Evolutionary conservation across 495 filamentous ascomycete species (phyloP).

Genomic region (Xylaria acuta): DNA sequence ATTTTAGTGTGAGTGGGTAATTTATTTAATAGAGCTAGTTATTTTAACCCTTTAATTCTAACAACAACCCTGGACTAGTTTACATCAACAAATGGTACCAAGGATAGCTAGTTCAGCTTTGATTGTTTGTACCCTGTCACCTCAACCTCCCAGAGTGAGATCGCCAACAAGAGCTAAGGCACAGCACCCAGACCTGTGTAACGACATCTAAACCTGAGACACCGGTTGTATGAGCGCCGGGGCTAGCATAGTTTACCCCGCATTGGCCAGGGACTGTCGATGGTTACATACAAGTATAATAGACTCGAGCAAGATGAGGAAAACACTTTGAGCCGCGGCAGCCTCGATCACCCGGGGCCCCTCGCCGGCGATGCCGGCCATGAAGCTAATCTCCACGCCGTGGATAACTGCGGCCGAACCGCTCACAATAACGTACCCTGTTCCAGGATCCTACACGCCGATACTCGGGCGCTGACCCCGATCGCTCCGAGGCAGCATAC

Average conservation of each 20-base stretch:
- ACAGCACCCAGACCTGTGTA: neutral
- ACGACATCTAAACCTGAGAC: neutral
- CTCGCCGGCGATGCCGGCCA: neutral
- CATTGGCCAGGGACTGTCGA: neutral
- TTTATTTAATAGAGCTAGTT: too few species aligned
- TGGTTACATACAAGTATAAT: slow-evolving; percentile 2
- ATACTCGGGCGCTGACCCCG: neutral
- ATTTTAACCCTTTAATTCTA: too few species aligned
- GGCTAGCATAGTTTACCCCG: slow-evolving; percentile 1
- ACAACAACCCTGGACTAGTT: too few species aligned
- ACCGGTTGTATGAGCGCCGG: neutral
- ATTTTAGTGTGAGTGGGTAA: too few species aligned
- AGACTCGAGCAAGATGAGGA: slow-evolving; percentile 1
- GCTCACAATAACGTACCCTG: too few species aligned
- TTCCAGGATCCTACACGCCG: neutral
- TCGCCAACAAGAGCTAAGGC: neutral
- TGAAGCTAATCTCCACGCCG: neutral
- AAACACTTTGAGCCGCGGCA: neutral
- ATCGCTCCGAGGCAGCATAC: neutral
- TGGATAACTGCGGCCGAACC: neutral
- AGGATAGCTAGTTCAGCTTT: neutral
- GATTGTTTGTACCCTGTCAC: neutral
- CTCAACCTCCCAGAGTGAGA: neutral
- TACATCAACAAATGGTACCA: neutral
- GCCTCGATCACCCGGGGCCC: neutral